Evolutionary conservation across 805 yeast species (phyloP), one percentile per base, ranked within the genome.

Genomic region (Candida berthetii): DNA sequence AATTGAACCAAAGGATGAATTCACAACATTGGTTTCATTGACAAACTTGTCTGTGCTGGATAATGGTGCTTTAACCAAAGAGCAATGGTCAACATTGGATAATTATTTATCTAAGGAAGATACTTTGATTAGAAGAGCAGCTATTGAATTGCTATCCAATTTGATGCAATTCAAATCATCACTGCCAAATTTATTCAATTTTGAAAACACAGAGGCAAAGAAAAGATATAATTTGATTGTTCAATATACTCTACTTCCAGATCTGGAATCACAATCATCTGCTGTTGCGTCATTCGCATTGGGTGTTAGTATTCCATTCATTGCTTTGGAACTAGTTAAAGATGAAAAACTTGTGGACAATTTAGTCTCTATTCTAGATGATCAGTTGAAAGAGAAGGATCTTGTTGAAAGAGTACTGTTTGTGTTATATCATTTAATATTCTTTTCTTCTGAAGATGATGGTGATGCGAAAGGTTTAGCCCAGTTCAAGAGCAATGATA

Each of bases 61-160:
- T 35, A 65, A 65, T 10, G 64, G 67, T 4, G 59, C 64, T 58
- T 31, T 60, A 54, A 42, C 57, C 38, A 31, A 47, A 48, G 24
- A 53, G 49, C 36, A 68, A 38, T 77, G 80, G 73, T 50, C 66
- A 1, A 66, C 65, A 22, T 65, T 82, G 13, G 76, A 72, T 44
- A 56, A 57, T 24, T 49, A 66, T 16, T 51, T 77, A 47, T 47
- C 76, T 16, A 68, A 74, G 43, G 69, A 71, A 27, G 71, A 76
- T 40, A 50, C 61, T 1, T 56, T 67, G 40, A 57, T 85, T 3
- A 86, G 81, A 54, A 64, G 76, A 38, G 78, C 86, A 0, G 49
- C 80, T 0, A 66, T 84, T 59, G 89, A 85, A 52, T 68, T 85
- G 15, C 57, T 82, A 9, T 74, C 83, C 44, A 85, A 85, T 54